These are phyloP conservation scores for Asterochloris erici DNA, from an alignment of 139 green algal species.

Conservation along the genomic window DNA sequence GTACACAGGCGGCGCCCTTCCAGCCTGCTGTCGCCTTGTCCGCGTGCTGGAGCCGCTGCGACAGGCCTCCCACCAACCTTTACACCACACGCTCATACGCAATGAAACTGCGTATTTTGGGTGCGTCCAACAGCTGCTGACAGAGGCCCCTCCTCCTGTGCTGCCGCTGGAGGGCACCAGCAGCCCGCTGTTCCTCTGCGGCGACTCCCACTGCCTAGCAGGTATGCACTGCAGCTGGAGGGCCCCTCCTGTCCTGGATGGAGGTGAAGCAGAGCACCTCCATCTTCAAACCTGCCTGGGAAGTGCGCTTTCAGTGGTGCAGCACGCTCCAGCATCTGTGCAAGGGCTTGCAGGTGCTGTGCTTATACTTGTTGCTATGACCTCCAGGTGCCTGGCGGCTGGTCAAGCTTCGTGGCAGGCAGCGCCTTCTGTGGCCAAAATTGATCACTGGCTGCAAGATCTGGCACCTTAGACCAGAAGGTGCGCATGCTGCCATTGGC, in stretches of 20 bases:
- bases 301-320: too few relatives aligned
- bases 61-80: slow-evolving; percentile 30
- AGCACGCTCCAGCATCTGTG: too few relatives aligned
- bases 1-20: slow-evolving; percentile 55
- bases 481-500: too few relatives aligned
- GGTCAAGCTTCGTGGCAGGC: slow-evolving; percentile 41
- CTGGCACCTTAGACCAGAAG: slow-evolving; percentile 70
- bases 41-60: slow-evolving; percentile 23
- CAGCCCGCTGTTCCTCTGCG: slow-evolving; percentile 42
- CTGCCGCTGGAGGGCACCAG: background rate
- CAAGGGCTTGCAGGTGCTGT: too few relatives aligned
- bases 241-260: background rate
- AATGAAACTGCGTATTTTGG: slow-evolving; percentile 83
- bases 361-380: too few relatives aligned
- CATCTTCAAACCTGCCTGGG: too few relatives aligned
- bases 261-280: too few relatives aligned
- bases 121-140: slow-evolving; percentile 60
- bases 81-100: slow-evolving; percentile 75
- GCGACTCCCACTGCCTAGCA: slow-evolving; percentile 73
- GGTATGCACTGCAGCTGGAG: slow-evolving; percentile 19
- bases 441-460: slow-evolving; percentile 77
- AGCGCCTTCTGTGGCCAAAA: slow-evolving; percentile 50
- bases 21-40: slow-evolving; percentile 12
- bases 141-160: slow-evolving; percentile 16
- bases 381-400: slow-evolving; percentile 38